Conservation (phyloP, 2,329 filamentous ascomycete species). For the Trichoderma koningii region DNA sequence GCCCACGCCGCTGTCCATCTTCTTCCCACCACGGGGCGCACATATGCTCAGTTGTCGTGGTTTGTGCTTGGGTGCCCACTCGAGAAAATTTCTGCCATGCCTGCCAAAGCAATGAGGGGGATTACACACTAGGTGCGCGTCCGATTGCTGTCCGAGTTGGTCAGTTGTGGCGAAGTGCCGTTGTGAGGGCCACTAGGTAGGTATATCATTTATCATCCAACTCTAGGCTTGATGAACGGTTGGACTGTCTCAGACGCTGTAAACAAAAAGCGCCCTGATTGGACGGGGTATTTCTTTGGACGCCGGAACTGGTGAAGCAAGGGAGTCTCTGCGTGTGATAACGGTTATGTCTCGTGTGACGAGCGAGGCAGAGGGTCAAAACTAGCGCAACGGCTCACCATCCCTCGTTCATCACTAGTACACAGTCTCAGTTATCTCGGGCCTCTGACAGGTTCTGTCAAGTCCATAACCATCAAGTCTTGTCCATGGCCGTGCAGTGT, state of each 20-base stretch:
- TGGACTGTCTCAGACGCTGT: background rate
- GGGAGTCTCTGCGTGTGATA: background rate
- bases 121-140: background rate
- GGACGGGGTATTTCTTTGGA: background rate
- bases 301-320: background rate
- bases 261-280: background rate
- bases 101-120: background rate
- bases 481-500: background rate
- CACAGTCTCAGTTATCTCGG: background rate
- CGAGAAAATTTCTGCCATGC: background rate
- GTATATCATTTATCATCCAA: background rate
- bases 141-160: background rate
- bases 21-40: slow-evolving; percentile 6
- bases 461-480: no score
- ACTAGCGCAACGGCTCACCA: slow-evolving; percentile 8
- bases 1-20: background rate
- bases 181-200: background rate
- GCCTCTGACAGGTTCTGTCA: background rate
- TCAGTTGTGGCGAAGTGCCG: background rate
- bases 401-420: background rate
- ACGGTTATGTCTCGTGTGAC: background rate
- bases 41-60: background rate
- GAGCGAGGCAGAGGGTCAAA: background rate
- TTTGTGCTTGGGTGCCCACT: background rate
- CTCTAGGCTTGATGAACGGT: background rate